Conservation (phyloP, 148 eudicot genomes). For the Vaccinium corymbosum region DNA sequence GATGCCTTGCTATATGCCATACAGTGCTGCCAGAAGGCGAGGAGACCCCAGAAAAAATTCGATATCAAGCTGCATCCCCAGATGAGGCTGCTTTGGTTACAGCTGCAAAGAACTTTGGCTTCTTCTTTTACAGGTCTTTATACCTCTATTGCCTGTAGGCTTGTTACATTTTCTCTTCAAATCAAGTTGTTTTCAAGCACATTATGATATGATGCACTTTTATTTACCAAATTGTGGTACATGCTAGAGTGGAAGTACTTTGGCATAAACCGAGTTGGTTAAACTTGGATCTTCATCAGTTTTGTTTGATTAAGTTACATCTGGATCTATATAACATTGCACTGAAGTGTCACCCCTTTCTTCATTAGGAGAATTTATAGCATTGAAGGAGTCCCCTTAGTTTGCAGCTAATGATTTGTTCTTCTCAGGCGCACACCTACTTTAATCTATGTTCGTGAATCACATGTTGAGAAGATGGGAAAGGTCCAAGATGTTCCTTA, state of each 20-base stretch:
- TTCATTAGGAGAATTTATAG: slow-evolving; percentile 2
- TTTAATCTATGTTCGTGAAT: slow-evolving; percentile 86
- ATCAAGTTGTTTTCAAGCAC: neutral
- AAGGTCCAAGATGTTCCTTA: slow-evolving; percentile 70
- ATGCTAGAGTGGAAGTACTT: neutral
- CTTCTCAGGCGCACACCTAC: slow-evolving; percentile 88
- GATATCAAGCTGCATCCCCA: slow-evolving; percentile 97
- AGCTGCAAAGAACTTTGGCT: slow-evolving; percentile 98
- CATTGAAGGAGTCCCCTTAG: slow-evolving; percentile 2
- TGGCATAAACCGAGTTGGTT: neutral
- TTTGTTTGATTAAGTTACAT: neutral
- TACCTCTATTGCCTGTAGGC: neutral
- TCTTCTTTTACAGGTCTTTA: slow-evolving; percentile 86
- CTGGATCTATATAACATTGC: neutral
- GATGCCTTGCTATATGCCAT: slow-evolving; percentile 98
- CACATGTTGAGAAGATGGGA: slow-evolving; percentile 93
- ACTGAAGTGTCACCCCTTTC: neutral
- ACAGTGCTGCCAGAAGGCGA: slow-evolving; percentile 99
- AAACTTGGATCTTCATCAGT: neutral
- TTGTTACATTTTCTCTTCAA: too few species aligned
- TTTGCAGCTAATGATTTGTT: slow-evolving; percentile 3
- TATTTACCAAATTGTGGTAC: neutral
- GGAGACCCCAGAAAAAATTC: slow-evolving; percentile 81
- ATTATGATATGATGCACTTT: neutral
- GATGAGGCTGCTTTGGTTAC: slow-evolving; percentile 95